A percentile compares a stretch with the other conserved stretches of the same genome.
phyloP scores from a whole-genome alignment of 768 basidiomycete species.

The Tricholoma bakamatsutake region DNA sequence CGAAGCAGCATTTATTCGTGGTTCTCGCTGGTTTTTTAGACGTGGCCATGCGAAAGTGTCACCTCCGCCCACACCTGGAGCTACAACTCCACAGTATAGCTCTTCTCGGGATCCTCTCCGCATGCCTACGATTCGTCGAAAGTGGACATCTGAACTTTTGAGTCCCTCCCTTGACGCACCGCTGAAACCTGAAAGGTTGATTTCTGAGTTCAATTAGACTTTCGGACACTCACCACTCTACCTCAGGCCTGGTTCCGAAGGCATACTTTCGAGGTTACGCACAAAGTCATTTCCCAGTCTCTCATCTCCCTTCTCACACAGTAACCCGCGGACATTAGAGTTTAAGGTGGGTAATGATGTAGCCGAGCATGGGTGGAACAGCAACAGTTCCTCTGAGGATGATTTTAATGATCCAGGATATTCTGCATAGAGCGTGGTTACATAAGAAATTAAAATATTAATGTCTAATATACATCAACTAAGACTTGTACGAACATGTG shows the following conservation, averaged over 20 bases:
- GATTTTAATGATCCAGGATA: conserved; percentile 19
- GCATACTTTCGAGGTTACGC: conserved; percentile 38
- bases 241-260: conserved; percentile 16
- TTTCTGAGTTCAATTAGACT: conserved; percentile 1
- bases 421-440: not conserved
- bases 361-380: conserved; percentile 45
- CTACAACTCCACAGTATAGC: conserved; percentile 24
- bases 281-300: conserved; percentile 41
- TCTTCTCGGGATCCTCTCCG: conserved; percentile 31
- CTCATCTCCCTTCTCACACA: conserved; percentile 18
- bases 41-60: conserved; percentile 36
- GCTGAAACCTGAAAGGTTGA: conserved; percentile 3
- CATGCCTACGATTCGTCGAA: conserved; percentile 38
- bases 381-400: conserved; percentile 55
- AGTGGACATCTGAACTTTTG: conserved; percentile 41
- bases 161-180: conserved; percentile 17
- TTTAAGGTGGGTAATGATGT: conserved; percentile 17
- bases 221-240: conserved; percentile 1
- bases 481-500: not conserved
- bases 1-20: conserved; percentile 61
- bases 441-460: not conserved
- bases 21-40: conserved; percentile 50
- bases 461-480: no score
- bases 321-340: conserved; percentile 13
- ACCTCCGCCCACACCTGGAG: conserved; percentile 27